Conservation (phyloP, 1,139 yeast species). For the Blastobotrys elegans region DNA sequence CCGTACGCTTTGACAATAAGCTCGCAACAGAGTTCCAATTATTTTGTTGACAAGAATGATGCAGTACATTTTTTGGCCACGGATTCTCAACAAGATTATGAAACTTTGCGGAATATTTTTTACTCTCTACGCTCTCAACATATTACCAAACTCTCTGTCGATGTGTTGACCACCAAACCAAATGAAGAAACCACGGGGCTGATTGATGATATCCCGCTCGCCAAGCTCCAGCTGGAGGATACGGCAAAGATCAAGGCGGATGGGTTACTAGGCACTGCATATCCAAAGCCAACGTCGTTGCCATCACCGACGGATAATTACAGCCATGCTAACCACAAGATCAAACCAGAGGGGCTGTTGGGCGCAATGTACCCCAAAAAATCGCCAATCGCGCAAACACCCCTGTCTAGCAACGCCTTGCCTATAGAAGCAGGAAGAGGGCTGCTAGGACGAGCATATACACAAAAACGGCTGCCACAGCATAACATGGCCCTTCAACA, state of each 20-base stretch:
- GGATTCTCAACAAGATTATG: slow-evolving; percentile 26
- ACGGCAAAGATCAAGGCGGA: slow-evolving; percentile 6
- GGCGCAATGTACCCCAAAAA: not conserved
- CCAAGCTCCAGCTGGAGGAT: slow-evolving; percentile 9
- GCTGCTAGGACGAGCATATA: slow-evolving; percentile 9
- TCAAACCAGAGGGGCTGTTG: slow-evolving; percentile 3
- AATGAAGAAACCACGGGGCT: not conserved
- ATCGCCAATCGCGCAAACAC: not conserved
- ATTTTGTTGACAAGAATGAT: slow-evolving; percentile 23
- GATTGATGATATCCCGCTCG: slow-evolving; percentile 11
- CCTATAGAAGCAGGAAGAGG: slow-evolving; percentile 12
- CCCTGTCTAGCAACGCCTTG: not conserved
- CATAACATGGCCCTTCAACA: slow-evolving; percentile 12
- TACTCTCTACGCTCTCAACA: slow-evolving; percentile 28
- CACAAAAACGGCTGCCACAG: slow-evolving; percentile 3
- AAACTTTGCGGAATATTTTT: slow-evolving; percentile 28
- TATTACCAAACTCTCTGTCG: slow-evolving; percentile 14
- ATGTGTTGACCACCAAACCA: not conserved
- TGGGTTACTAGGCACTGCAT: slow-evolving; percentile 14
- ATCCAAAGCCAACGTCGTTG: slow-evolving; percentile 1
- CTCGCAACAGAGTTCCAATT: slow-evolving; percentile 27
- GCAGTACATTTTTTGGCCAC: slow-evolving; percentile 27
- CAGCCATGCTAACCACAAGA: not conserved
- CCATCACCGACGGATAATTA: not conserved
- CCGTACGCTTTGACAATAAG: slow-evolving; percentile 26